Conservation (phyloP, 805 yeast genomes). For the Hemisphaericaspora nanyangensis region DNA sequence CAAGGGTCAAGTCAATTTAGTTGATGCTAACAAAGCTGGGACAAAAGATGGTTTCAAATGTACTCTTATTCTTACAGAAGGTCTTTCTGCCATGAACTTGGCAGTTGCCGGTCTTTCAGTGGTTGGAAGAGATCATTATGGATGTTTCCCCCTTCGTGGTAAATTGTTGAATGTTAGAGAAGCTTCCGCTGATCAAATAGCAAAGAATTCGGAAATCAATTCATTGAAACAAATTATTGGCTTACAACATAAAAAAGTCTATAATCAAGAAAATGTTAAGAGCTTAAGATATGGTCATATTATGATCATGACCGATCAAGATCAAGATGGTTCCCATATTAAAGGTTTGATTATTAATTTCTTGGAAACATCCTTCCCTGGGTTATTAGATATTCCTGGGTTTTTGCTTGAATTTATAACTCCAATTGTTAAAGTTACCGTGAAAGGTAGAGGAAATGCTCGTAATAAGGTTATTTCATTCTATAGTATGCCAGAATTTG, state of each 20-base stretch:
- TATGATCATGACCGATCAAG: conserved; percentile 99
- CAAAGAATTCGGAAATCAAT: conserved; percentile 90
- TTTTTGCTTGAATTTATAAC: conserved; percentile 92
- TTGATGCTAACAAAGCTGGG: conserved; percentile 96
- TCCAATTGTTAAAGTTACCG: conserved; percentile 89
- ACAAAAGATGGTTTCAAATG: conserved; percentile 89
- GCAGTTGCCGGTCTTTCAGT: conserved; percentile 94
- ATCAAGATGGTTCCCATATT: conserved; percentile 98
- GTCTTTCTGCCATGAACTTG: conserved; percentile 89
- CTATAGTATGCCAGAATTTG: conserved; percentile 94
- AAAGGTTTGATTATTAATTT: conserved; percentile 94
- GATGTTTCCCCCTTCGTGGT: conserved; percentile 94
- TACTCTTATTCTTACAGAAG: conserved; percentile 91
- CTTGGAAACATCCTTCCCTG: conserved; percentile 91
- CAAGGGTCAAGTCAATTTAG: conserved; percentile 84
- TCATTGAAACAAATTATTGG: conserved; percentile 96
- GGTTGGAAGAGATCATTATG: conserved; percentile 92
- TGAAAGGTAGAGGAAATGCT: conserved; percentile 55
- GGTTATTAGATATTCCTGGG: conserved; percentile 84
- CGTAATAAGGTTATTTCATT: conserved; percentile 62
- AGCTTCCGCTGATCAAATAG: conserved; percentile 92
- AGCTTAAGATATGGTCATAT: conserved; percentile 90
- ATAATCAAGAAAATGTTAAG: conserved; percentile 55
- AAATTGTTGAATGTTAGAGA: conserved; percentile 93
- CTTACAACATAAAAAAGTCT: conserved; percentile 83